Evolutionary conservation across 805 yeast genomes (phyloP).

Genomic region (Geotrichum ghanense): DNA sequence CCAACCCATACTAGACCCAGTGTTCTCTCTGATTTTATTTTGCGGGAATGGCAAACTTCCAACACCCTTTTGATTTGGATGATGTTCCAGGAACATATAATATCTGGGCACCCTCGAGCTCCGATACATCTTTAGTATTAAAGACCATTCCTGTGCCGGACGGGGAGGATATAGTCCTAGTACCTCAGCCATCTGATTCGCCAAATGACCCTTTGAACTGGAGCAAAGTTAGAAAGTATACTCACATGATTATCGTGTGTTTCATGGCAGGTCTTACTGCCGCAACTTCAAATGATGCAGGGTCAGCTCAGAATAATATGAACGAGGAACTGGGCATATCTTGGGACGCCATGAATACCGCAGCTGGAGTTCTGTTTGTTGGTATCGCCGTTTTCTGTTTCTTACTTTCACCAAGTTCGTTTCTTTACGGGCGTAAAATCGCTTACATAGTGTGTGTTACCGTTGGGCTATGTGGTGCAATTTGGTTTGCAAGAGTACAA

Average conservation of each 20-base stretch:
- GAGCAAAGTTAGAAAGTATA: conserved; percentile 36
- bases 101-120: not conserved
- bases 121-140: not conserved
- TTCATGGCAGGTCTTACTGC: conserved; percentile 36
- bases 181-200: conserved; percentile 57
- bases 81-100: not conserved
- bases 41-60: no score
- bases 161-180: conserved; percentile 36
- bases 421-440: conserved; percentile 56
- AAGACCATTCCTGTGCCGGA: not conserved
- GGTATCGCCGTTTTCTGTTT: conserved; percentile 59
- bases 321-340: conserved; percentile 52
- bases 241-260: conserved; percentile 31
- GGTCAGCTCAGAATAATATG: conserved; percentile 56
- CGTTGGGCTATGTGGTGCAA: conserved; percentile 51
- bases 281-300: conserved; percentile 60
- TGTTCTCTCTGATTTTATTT: no score
- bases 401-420: conserved; percentile 55
- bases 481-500: conserved; percentile 56
- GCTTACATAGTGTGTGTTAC: conserved; percentile 50
- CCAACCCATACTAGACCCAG: no score
- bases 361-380: conserved; percentile 66
- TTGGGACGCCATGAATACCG: conserved; percentile 61
- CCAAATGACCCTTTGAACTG: conserved; percentile 64
- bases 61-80: not conserved